Evolutionary conservation across 1,284 basidiomycete genomes (phyloP), one percentile per base, ranked within the genome.

Genomic region (Tilletiopsis washingtonensis): DNA sequence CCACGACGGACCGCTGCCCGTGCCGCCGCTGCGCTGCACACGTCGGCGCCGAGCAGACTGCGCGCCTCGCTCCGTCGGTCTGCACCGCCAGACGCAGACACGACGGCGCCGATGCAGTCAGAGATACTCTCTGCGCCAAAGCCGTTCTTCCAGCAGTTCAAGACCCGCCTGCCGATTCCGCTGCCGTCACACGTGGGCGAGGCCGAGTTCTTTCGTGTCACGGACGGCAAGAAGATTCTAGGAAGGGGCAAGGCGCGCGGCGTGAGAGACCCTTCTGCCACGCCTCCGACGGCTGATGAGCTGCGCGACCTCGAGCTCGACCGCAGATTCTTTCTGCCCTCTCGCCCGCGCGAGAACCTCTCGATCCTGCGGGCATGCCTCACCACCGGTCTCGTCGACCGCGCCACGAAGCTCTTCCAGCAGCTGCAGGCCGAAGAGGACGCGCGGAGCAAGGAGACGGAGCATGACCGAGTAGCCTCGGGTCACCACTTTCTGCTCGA

Each of bases 361-460:
- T 54, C 64, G 39, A 58, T 71, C 37, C 61, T 71, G 43, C 61
- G 63, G 29, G 69, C 69, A 3, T 69, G 69, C 52, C 54, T 71
- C 17, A 57, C 60, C 21, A 64, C 64, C 6, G 67, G 67, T 5
- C 59, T 71, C 40, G 56, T 64, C 45, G 56, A 49, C 19, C 60
- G 69, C 44, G 69, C 67, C 3, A 57, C 64, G 54, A 66, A 66
- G 40, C 53, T 71, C 25, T 67, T 71, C 50, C n/a, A n/a, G n/a
- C n/a, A n/a, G n/a, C n/a, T n/a, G n/a, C n/a, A n/a, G n/a, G n/a
- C n/a, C n/a, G n/a, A n/a, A n/a, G 41, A 54, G 40, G 60, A 63
- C 40, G 48, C 68, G 32, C 62, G 66, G 19, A 49, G 45, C 38
- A 49, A 53, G 41, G 40, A 52, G 15, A 25, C 36, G 26, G n/a